A percentile compares a stretch with the other conserved stretches of the same genome.
Conservation (phyloP, 345 rosid species). For the Eucalyptus lansdowneana region DNA sequence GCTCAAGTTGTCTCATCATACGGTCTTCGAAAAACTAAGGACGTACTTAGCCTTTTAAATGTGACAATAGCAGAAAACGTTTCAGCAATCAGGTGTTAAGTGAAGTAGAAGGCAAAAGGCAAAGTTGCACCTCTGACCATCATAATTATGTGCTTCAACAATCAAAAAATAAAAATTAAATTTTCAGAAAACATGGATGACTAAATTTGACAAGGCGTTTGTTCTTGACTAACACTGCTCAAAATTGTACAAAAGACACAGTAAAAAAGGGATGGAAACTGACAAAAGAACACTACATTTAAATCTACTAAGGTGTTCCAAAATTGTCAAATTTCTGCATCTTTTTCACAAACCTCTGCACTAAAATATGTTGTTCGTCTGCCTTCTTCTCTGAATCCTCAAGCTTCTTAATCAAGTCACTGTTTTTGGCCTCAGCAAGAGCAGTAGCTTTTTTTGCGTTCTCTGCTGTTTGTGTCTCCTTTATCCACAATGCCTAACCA, state of each 20-base stretch:
- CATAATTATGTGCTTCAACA: background rate
- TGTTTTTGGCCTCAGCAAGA: constrained; percentile 40
- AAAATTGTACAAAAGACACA: background rate
- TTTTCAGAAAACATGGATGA: background rate
- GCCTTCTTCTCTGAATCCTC: constrained; percentile 53
- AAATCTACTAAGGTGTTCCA: background rate
- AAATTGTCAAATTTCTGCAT: background rate
- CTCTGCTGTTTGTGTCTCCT: constrained; percentile 45
- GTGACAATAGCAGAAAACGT: background rate
- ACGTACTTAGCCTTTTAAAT: background rate
- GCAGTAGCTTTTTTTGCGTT: constrained; percentile 46
- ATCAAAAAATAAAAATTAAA: background rate
- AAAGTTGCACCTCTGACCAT: background rate
- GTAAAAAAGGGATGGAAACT: background rate
- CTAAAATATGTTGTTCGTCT: constrained; percentile 66
- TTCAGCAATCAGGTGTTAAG: background rate
- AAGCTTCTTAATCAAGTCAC: constrained; percentile 54
- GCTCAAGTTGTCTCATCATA: background rate
- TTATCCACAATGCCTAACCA: constrained; percentile 39
- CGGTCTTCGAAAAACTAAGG: background rate
- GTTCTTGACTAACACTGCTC: background rate
- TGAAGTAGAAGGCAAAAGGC: background rate
- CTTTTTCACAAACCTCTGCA: constrained; percentile 60
- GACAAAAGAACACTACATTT: background rate
- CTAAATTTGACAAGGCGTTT: background rate